phyloP scores from a whole-genome alignment of 148 eudicot genomes.

The Vaccinium vitisidaea region DNA sequence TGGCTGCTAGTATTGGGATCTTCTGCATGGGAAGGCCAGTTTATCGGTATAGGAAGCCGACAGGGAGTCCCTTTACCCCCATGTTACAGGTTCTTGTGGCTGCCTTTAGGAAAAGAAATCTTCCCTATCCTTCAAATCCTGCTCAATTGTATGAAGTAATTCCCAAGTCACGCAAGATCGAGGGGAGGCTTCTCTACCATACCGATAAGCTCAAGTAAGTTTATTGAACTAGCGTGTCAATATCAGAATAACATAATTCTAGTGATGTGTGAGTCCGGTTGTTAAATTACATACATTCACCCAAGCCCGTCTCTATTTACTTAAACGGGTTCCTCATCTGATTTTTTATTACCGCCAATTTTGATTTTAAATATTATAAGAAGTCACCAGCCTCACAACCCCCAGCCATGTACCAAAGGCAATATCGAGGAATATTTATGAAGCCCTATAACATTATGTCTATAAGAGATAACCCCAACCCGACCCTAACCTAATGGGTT shows the following conservation, averaged over 20 bases:
- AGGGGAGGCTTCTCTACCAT: slow-evolving; percentile 46
- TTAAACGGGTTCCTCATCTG: background rate
- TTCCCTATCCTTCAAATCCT: slow-evolving; percentile 42
- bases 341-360: background rate
- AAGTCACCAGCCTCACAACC: background rate
- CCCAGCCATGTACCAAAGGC: too few species aligned
- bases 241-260: background rate
- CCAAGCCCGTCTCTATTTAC: background rate
- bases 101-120: slow-evolving; percentile 57
- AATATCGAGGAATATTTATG: too few species aligned
- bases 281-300: background rate
- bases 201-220: slow-evolving; percentile 56
- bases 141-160: slow-evolving; percentile 40
- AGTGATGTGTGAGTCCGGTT: background rate
- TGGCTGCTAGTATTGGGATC: slow-evolving; percentile 44
- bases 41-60: slow-evolving; percentile 55
- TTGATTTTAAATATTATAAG: background rate
- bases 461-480: too few species aligned
- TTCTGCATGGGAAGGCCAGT: slow-evolving; percentile 59
- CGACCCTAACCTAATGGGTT: too few species aligned
- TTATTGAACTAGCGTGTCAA: background rate
- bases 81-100: slow-evolving; percentile 67
- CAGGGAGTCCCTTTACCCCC: slow-evolving; percentile 68
- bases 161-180: slow-evolving; percentile 24
- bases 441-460: too few species aligned